phyloP scores from a whole-genome alignment of 2,329 filamentous ascomycete genomes.

The Colletotrichum incanum region DNA sequence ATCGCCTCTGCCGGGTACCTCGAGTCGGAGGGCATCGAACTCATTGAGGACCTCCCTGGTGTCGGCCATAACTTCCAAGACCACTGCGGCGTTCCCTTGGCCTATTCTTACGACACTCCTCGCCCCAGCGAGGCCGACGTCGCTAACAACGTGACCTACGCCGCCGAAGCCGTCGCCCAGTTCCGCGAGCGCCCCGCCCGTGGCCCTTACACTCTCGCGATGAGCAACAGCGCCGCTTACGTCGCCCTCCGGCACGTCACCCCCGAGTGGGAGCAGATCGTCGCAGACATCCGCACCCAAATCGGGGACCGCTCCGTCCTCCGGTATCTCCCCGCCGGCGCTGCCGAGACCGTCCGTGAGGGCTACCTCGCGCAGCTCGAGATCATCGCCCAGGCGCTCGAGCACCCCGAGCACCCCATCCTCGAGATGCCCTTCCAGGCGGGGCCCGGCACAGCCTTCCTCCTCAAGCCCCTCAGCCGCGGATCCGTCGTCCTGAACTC shows the following conservation, averaged over 20 bases:
- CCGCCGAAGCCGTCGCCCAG: constrained; percentile 50
- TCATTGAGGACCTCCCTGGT: constrained; percentile 62
- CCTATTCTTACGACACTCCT: constrained; percentile 42
- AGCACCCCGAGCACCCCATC: constrained; percentile 49
- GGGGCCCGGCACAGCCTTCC: constrained; percentile 46
- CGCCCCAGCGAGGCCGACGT: constrained; percentile 36
- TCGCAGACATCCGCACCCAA: constrained; percentile 47
- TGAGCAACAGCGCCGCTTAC: constrained; percentile 52
- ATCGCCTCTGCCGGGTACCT: constrained; percentile 62
- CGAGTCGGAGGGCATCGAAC: constrained; percentile 58
- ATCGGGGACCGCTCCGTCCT: constrained; percentile 45
- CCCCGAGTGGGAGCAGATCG: constrained; percentile 45
- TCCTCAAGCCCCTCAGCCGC: constrained; percentile 54
- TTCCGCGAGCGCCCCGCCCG: constrained; percentile 52
- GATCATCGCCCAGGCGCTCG: constrained; percentile 48
- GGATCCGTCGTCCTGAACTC: constrained; percentile 52
- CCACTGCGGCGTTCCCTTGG: constrained; percentile 46
- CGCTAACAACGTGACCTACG: constrained; percentile 50
- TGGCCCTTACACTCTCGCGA: constrained; percentile 56
- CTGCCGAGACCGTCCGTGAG: constrained; percentile 45
- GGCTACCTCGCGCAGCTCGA: constrained; percentile 49
- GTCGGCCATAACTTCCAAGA: constrained; percentile 68
- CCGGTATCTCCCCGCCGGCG: constrained; percentile 43
- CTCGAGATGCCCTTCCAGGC: constrained; percentile 51
- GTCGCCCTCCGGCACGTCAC: constrained; percentile 49